Evolutionary conservation across 164 flowering plant species (phyloP).

Genomic region (Liriodendron chinense): DNA sequence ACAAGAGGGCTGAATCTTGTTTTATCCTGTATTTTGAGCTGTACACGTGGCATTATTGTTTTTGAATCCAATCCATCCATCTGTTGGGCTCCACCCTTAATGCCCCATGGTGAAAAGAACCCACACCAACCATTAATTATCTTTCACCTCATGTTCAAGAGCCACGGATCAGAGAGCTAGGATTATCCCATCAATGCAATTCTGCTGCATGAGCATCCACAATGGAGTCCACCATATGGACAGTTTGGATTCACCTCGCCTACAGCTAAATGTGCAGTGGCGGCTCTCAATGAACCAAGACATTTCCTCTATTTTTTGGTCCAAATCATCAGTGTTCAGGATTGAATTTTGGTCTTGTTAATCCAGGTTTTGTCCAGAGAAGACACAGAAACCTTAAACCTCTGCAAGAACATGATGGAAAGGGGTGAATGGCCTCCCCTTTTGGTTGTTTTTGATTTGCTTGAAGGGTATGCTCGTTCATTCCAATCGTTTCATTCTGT

Average conservation of each 20-base stretch:
- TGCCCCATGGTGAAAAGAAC: no score
- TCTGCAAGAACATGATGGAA: constrained; percentile 79
- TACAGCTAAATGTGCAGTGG: background rate
- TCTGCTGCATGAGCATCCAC: background rate
- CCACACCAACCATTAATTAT: no score
- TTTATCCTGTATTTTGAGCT: no score
- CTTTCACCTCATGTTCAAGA: no score
- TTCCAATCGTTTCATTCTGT: background rate
- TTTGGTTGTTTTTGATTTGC: constrained; percentile 76
- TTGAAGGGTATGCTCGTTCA: constrained; percentile 64
- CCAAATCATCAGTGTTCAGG: background rate
- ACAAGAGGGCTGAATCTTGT: no score
- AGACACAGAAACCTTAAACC: constrained; percentile 59
- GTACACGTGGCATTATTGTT: no score
- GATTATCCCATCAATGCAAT: background rate
- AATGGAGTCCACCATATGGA: no score
- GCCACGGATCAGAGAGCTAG: background rate
- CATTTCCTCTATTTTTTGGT: background rate
- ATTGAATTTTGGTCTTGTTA: background rate
- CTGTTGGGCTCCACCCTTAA: no score
- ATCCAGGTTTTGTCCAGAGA: constrained; percentile 66
- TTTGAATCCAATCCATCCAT: no score
- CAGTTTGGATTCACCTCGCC: background rate
- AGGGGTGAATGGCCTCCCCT: constrained; percentile 94
- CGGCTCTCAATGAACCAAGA: background rate